Base-by-base conservation (phyloP, 176 grass and related monocot species). In the Hyparrhenia diplandra region DNA sequence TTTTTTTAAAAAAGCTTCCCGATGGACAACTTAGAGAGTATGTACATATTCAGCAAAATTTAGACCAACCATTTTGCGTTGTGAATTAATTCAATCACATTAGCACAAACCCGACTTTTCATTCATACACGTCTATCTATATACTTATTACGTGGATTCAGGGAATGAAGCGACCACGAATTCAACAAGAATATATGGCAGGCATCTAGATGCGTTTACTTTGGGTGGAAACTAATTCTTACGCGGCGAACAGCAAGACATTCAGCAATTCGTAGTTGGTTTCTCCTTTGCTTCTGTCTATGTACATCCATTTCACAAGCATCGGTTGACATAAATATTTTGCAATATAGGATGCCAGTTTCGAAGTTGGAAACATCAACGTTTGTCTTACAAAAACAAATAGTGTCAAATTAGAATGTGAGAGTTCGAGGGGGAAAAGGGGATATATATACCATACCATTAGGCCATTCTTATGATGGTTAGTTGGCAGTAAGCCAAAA, bases 111-210 rank as follows among this genome's bases (percentile, higher is more conserved):
- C 24, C 12, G 20, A 29, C 20, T 16, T 16, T 46, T 32, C 41
- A 17, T 28, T 14, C 8, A 17, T 16, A 14, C n/a, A 57, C 41
- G 32, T 61, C 9, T 41, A 23, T n/a, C 0, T 40, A 40, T 12
- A 18, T 12, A 3, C 17, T 58, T 47, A n/a, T n/a, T n/a, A 1
- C 14, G 14, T 13, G 29, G 29, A 21, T 1, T 21, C 31, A 10
- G 3, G 12, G n/a, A 63, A 27, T 18, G 10, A 54, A 79, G 37
- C 3, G 45, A 55, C 2, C 23, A 8, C 34, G 57, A 52, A 65
- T 85, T 80, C 68, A 80, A 66, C 67, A 39, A 13, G 18, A 11
- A 32, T 14, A n/a, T n/a, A n/a, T n/a, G n/a, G n/a, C n/a, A n/a
- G 16, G 1, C 45, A 31, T 73, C 55, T 66, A 55, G 84, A 66